A percentile compares a stretch with the other conserved stretches of the same genome.
phyloP scores from a whole-genome alignment of 805 yeast genomes.

The Metschnikowia dekortorum region DNA sequence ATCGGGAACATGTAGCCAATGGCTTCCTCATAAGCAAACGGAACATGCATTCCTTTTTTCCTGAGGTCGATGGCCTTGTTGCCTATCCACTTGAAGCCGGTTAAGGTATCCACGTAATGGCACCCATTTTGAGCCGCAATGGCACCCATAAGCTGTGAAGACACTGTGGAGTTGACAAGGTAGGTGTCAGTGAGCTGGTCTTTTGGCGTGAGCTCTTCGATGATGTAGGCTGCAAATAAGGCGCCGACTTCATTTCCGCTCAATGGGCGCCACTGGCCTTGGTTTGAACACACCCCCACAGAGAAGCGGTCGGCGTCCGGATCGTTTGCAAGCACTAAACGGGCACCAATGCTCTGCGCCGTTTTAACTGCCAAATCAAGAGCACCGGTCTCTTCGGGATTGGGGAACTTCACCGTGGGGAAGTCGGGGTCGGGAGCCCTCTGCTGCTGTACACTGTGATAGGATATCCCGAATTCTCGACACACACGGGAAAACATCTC shows the following conservation, averaged over 20 bases:
- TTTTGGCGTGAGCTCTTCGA: conserved; percentile 29
- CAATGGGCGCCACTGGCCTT: conserved; percentile 64
- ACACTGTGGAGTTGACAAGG: conserved; percentile 84
- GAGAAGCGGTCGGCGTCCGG: conserved; percentile 97
- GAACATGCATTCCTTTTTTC: conserved; percentile 58
- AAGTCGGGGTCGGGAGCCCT: conserved; percentile 77
- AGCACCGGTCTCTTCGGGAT: conserved; percentile 95
- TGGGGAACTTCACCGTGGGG: conserved; percentile 84
- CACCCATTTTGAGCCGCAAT: conserved; percentile 64
- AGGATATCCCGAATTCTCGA: conserved; percentile 30
- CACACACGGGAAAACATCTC: conserved; percentile 49
- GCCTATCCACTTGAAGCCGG: conserved; percentile 98
- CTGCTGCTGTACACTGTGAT: conserved; percentile 57
- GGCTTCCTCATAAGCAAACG: conserved; percentile 94
- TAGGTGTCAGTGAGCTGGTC: conserved; percentile 37
- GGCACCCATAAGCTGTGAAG: conserved; percentile 71
- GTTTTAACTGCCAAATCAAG: conserved; percentile 59
- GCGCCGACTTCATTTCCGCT: conserved; percentile 91
- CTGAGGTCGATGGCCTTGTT: conserved; percentile 77
- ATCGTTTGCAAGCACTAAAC: conserved; percentile 79
- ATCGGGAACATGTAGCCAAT: conserved; percentile 87
- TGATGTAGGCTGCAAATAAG: conserved; percentile 66
- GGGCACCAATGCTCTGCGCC: conserved; percentile 50
- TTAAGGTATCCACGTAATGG: conserved; percentile 72
- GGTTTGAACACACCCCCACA: conserved; percentile 53